Percentiles rank a stretch among this genome's conserved stretches.
phyloP scores from a whole-genome alignment of 2,329 filamentous ascomycete species.

The Cytospora chrysosperma region DNA sequence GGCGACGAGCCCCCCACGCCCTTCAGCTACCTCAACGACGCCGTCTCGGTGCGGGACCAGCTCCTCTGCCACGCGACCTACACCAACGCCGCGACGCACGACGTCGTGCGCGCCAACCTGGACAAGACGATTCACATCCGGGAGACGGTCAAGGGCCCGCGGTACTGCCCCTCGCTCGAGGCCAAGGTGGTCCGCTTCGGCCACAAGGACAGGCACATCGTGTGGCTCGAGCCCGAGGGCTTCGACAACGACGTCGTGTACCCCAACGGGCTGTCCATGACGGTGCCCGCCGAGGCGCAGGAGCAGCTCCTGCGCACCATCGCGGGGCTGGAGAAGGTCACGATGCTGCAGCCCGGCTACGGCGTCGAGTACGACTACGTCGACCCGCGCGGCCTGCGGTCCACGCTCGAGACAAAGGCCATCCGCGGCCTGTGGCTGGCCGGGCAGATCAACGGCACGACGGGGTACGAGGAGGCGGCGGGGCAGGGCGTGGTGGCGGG shows the following conservation, averaged over 20 bases:
- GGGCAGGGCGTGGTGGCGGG: slow-evolving; percentile 91
- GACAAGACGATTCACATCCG: slow-evolving; percentile 95
- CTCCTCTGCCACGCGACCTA: slow-evolving; percentile 83
- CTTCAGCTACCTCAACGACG: slow-evolving; percentile 85
- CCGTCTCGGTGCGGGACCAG: slow-evolving; percentile 76
- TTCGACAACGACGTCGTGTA: slow-evolving; percentile 89
- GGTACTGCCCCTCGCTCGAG: slow-evolving; percentile 94
- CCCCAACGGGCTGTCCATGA: slow-evolving; percentile 97
- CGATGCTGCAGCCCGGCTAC: slow-evolving; percentile 92
- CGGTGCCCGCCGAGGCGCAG: slow-evolving; percentile 84
- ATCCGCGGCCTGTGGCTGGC: slow-evolving; percentile 88
- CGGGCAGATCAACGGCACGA: slow-evolving; percentile 97
- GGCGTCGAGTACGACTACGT: slow-evolving; percentile 99
- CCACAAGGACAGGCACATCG: slow-evolving; percentile 77
- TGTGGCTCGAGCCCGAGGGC: slow-evolving; percentile 97
- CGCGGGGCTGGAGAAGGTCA: slow-evolving; percentile 80
- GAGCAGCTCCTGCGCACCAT: slow-evolving; percentile 83
- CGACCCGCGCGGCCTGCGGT: slow-evolving; percentile 81
- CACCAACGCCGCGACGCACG: slow-evolving; percentile 80
- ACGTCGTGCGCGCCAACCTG: slow-evolving; percentile 83
- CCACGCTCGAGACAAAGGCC: slow-evolving; percentile 91
- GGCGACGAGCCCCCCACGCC: slow-evolving; percentile 85
- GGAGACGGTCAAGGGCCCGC: slow-evolving; percentile 88
- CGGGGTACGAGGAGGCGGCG: slow-evolving; percentile 95
- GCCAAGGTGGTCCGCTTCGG: slow-evolving; percentile 89